These are phyloP conservation scores for Podosphaera xanthii DNA, from an alignment of 2,329 filamentous ascomycete genomes.

Conservation along the genomic window DNA sequence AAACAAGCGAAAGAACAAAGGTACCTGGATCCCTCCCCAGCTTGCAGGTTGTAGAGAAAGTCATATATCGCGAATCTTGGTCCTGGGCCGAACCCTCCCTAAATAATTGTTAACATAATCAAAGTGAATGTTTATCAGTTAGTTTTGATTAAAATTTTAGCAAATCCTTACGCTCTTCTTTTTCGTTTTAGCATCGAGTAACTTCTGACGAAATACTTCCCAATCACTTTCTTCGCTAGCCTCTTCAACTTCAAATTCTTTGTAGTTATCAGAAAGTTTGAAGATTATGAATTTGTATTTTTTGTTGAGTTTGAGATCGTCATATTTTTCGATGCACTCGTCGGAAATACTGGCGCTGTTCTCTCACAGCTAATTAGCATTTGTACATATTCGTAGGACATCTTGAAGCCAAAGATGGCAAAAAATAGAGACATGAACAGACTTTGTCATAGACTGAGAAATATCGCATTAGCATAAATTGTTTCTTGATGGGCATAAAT, in stretches of 20 bases:
- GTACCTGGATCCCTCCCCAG: slow-evolving; percentile 51
- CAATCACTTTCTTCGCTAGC: slow-evolving; percentile 43
- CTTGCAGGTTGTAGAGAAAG: slow-evolving; percentile 51
- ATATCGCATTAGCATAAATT: not conserved
- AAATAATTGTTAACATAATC: not conserved
- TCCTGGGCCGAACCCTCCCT: slow-evolving; percentile 39
- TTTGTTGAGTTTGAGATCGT: slow-evolving; percentile 65
- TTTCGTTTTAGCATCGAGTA: slow-evolving; percentile 51
- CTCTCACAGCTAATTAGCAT: slow-evolving; percentile 4
- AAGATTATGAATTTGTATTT: slow-evolving; percentile 71
- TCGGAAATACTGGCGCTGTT: slow-evolving; percentile 45
- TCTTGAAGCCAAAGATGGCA: not conserved
- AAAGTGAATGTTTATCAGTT: not conserved
- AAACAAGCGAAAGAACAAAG: slow-evolving; percentile 4
- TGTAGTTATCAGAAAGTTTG: slow-evolving; percentile 68
- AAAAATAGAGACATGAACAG: slow-evolving; percentile 19
- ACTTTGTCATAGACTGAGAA: slow-evolving; percentile 44
- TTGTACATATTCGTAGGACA: not conserved
- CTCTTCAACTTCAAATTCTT: slow-evolving; percentile 61
- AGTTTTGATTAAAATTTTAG: too few relatives aligned
- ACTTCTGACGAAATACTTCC: slow-evolving; percentile 52
- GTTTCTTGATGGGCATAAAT: not conserved
- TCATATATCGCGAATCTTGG: slow-evolving; percentile 73
- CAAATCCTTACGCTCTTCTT: slow-evolving; percentile 32
- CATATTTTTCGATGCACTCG: slow-evolving; percentile 50